Evolutionary conservation across 768 basidiomycete genomes (phyloP), one percentile per base, ranked within the genome.

Genomic region (Mycena pura): DNA sequence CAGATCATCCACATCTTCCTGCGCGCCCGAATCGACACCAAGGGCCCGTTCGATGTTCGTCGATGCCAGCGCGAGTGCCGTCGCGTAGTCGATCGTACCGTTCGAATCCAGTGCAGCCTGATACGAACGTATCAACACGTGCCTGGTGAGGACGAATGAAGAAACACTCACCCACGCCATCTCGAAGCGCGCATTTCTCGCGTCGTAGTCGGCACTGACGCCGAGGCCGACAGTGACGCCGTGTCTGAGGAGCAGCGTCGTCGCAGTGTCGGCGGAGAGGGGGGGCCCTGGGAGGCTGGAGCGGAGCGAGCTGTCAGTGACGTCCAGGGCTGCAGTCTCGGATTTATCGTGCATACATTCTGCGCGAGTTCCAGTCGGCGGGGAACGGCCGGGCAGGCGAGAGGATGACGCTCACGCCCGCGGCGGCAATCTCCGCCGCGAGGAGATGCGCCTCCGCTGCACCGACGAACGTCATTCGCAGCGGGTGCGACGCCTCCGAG

Each of bases 161-260:
- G 11, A 24, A 44, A 24, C 27, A 6, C 86, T 65, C 62, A 89
- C 91, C 94, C 93, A 95, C 32, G 86, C 91, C 29, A 86, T 75
- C 65, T 96, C 93, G 64, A 94, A 91, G 15, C 90, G 84, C 13
- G 90, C 81, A 69, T 90, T 93, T 22, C 91, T 84, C 6, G 90
- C 88, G 29, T 82, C 79, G 88, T 88, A 93, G 28, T 83, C 82
- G 60, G 86, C 84, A 36, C 80, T 74, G 45, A 82, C 73, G n/a
- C 89, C 90, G 45, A 93, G 69, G 6, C 85, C 91, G 29, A 93
- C 86, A 6, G 84, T 86, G 15, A 97, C 91, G 21, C 86, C 87
- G 41, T 91, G 83, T 4, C 78, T 77, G 15, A 89, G 71, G n/a
- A 98, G 82, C 53, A 79, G 79, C 28, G 83, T 77, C 40, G 94